Base-by-base conservation (phyloP, 2,329 filamentous ascomycete species). In the Gnomoniopsis sp. region DNA sequence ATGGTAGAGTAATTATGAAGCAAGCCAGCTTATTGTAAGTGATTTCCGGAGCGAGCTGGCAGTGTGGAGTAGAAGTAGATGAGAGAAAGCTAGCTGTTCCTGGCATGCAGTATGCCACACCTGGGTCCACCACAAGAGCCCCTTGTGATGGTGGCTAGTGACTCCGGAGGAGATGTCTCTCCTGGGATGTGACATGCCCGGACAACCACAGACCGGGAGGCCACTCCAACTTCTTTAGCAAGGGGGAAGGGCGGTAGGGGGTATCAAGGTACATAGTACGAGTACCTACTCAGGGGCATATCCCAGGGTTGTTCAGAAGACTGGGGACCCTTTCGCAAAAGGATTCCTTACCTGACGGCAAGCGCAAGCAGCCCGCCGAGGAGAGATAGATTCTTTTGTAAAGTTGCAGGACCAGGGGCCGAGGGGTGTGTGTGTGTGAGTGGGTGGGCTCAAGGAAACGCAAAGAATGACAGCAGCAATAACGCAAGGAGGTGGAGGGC, bases 1-100 rank as follows among this genome's bases (percentile, higher is more conserved):
- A 51, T 34, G 53, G 56, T 46, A 53, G 52, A 52, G 59, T 56
- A 61, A 55, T 59, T 61, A 61, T 61, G 52, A 55, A 53, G 59
- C 49, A 61, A 46, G 26, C 44, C 49, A 49, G 44, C 53, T 22
- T 49, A 46, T 48, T 54, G 57, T 49, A 57, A 57, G 33, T 59
- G 57, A 57, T 55, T 53, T 38, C 54, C 43, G 57, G 49, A 46
- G 43, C 57, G 56, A 59, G n/a, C 46, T 54, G 49, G 57, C 44
- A 59, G 53, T 57, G 60, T 62, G 60, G 60, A 59, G 60, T 59
- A 59, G 53, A 49, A 38, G 49, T 43, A 61, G 55, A 61, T 56
- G 56, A 61, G 52, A 59, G 59, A 53, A 58, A 59, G 59, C 59
- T 56, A 61, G 52, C 59, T 53, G 48, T 55, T 56, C 59, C 56